Evolutionary conservation across 176 grass and related monocot genomes (phyloP), one percentile per base, ranked within the genome.

Genomic region (Bolboschoenus planiculmis): DNA sequence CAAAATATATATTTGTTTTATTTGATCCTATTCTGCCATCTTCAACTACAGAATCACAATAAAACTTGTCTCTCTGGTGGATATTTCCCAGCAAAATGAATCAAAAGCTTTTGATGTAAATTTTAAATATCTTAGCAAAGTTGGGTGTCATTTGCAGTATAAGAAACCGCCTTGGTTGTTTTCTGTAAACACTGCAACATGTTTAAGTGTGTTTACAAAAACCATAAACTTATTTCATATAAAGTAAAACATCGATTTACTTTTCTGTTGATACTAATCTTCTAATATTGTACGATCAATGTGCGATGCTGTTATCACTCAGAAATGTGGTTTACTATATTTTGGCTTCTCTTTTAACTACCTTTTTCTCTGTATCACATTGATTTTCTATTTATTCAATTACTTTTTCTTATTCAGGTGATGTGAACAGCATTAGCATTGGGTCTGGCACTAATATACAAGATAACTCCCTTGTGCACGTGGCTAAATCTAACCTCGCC

Each of bases 371-470:
- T 11, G 68, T 73, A 44, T 20, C 27, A 76, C 33, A 15, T 51
- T 77, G 14, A 53, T 53, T 75, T 65, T 39, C 14, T 51, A 77
- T 29, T 70, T 31, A 77, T 53, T 77, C 1, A 76, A 84, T 70
- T 54, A 10, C 40, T 30, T 31, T 36, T 6, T 34, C 56, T 33
- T 87, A 74, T 89, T 81, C 87, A 97, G 95, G 95, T 61, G 95
- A 97, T 35, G 88, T 85, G 3, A 97, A 94, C 82, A 97, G 59
- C 11, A 73, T 97, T 68, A 84, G 83, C 51, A 88, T 97, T 56
- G 95, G 95, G 48, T 94, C 92, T 68, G 92, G 92, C 76, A 97
- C 95, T 43, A 97, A 97, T 64, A 97, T 97, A 86, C 95, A 97
- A 89, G 95, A 97, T 81, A 94, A 97, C 83, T 94, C 92, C 79